phyloP scores from a whole-genome alignment of 2,329 filamentous ascomycete genomes.

The Cryphonectria naterciae region DNA sequence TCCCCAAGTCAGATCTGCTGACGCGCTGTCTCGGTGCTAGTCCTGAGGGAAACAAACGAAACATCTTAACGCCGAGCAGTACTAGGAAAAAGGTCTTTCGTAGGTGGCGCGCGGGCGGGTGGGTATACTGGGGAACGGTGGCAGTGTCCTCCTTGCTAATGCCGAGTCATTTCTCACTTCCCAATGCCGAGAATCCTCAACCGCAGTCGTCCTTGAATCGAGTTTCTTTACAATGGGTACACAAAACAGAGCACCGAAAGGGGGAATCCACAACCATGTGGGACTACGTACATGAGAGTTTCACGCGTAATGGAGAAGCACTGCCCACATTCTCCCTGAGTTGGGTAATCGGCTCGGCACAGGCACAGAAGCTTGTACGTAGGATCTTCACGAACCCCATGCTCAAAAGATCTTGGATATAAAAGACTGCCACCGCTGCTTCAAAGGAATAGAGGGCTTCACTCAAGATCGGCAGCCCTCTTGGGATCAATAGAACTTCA shows the following conservation, averaged over 20 bases:
- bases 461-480: background rate
- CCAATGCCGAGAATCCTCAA: background rate
- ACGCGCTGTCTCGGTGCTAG: background rate
- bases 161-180: background rate
- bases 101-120: background rate
- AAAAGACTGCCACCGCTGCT: background rate
- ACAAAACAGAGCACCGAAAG: background rate
- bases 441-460: background rate
- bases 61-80: background rate
- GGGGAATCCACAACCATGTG: background rate
- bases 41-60: background rate
- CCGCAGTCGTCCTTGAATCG: background rate
- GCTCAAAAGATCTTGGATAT: background rate
- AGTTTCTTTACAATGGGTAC: background rate
- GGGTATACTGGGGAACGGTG: background rate
- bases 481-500: background rate
- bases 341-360: background rate
- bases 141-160: background rate
- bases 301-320: background rate
- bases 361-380: background rate
- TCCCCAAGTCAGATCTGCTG: background rate
- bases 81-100: background rate
- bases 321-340: constrained; percentile 1
- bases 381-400: background rate
- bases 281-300: background rate